Base-by-base conservation (phyloP, 1,139 yeast genomes). In the Saccharomyces hybrid region DNA sequence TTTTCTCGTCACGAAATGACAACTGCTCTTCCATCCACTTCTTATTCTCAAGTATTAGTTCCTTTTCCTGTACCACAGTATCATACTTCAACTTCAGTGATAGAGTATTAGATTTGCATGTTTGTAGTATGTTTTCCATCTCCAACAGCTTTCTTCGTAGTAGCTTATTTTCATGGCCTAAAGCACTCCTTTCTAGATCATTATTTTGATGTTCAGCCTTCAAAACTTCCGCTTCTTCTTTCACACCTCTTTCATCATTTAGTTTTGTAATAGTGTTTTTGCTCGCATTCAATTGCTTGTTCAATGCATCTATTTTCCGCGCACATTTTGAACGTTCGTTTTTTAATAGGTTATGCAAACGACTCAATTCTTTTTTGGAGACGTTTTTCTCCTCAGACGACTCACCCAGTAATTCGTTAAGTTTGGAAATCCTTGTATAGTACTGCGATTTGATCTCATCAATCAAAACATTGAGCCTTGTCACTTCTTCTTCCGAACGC, bases 361-460 rank as follows among this genome's bases (percentile, higher is more conserved):
- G 38, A 13, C 4, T 5, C 38, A 5, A 13, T 13, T 13, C 38
- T 13, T 32, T 32, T 5, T 13, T 32, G 14, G n/a, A 13, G 4
- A 32, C 14, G 1, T 13, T 13, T 32, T 32, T n/a, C 20, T 32
- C 38, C 20, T 32, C 38, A 32, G 38, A 59, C 47, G 5, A 64
- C 61, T 14, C 71, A 68, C 42, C 71, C 69, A 32, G 23, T 70
- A 60, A 52, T 68, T 62, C 13, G 76, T 61, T 5, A 66, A 63
- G 2, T 68, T 67, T 41, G 71, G 73, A 6, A 67, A 62, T 55
- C 71, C 75, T 61, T 65, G 71, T 34, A 65, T 65, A 28, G 67
- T 32, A 71, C 5, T 66, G 63, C 52, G 77, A 83, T 29, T 74
- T 70, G 7, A 74, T 60, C 60, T 81, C 86, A 62, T 84, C 89